Evolutionary conservation across 148 eudicot genomes (phyloP).

Genomic region (Pharnaceum exiguum): DNA sequence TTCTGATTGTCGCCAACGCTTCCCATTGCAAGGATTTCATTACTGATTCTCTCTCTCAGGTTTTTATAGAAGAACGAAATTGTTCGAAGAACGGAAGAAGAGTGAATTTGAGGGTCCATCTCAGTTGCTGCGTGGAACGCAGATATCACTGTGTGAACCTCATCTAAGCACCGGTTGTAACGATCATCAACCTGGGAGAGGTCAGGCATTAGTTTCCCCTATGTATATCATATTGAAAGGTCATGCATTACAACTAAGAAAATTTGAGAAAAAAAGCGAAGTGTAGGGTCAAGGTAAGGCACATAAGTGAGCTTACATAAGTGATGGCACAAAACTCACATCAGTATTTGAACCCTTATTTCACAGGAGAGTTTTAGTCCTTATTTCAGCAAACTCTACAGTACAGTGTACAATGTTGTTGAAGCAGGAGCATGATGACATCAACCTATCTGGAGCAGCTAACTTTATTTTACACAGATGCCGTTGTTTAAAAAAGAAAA

Average conservation of each 20-base stretch:
- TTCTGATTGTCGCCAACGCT: slow-evolving; percentile 24
- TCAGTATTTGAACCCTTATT: no score
- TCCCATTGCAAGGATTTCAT: slow-evolving; percentile 61
- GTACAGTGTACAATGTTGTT: no score
- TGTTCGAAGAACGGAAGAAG: slow-evolving; percentile 61
- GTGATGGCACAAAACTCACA: no score
- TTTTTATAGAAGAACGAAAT: slow-evolving; percentile 57
- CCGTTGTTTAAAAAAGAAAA: no score
- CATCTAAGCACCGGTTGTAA: slow-evolving; percentile 71
- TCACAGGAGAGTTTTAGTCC: no score
- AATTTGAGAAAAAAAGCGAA: no score
- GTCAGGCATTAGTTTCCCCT: neutral
- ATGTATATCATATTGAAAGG: neutral
- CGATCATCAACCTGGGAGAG: slow-evolving; percentile 66
- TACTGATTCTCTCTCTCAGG: slow-evolving; percentile 72
- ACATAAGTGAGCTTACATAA: no score
- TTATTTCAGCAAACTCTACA: no score
- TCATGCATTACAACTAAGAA: neutral
- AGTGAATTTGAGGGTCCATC: slow-evolving; percentile 61
- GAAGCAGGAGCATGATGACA: no score
- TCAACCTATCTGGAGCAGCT: no score
- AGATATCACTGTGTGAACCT: slow-evolving; percentile 73
- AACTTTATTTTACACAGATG: no score
- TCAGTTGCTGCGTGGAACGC: slow-evolving; percentile 89
- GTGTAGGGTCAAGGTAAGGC: no score